Evolutionary conservation across 768 basidiomycete genomes (phyloP), one percentile per base, ranked within the genome.

Genomic region (Russula vinacea): DNA sequence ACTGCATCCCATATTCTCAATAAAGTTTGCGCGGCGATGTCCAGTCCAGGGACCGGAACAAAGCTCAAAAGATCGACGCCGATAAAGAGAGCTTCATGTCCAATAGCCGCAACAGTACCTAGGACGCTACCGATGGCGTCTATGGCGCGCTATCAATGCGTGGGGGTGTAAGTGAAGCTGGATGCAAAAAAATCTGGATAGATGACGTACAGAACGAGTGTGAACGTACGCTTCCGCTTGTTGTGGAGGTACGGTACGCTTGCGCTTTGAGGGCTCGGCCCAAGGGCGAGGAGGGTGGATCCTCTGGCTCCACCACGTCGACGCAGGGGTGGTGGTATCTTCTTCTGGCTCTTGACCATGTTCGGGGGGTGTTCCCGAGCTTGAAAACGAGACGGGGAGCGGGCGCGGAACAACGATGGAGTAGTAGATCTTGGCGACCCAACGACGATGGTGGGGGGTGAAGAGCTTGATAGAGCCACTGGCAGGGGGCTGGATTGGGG

Each of bases 1-100:
- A 86, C 76, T 0, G 84, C 76, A 50, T 85, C 81, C 88, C 88
- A 90, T n/a, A 90, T 86, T 10, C 70, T 72, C 19, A 88, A 67
- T 54, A 90, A 70, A 4, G 78, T 80, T 47, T 73, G 76, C 0
- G 83, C 86, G 0, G 82, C 84, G 14, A 77, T 74, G 5, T 76
- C 74, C 8, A 90, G 75, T 0, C 85, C 86, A 0, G 81, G 78
- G 16, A 89, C 70, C 11, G 88, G 88, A 0, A 77, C 81, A 33
- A 83, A 77, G n/a, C 77, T 70, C 52, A 83, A 75, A 9, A 82
- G 62, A 16, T 83, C 80, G 4, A 77, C 74, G 37, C 78, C 73
- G 1, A 78, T 50, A 33, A 72, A 71, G 40, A 85, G 76, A 0
- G 75, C 73, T 62, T 83, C 83, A 66, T 83, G 83, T 0, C 74